A percentile compares a stretch with the other conserved stretches of the same genome.
phyloP scores from a whole-genome alignment of 192 early-diverging fungal genomes.

The Coemansia sp. region DNA sequence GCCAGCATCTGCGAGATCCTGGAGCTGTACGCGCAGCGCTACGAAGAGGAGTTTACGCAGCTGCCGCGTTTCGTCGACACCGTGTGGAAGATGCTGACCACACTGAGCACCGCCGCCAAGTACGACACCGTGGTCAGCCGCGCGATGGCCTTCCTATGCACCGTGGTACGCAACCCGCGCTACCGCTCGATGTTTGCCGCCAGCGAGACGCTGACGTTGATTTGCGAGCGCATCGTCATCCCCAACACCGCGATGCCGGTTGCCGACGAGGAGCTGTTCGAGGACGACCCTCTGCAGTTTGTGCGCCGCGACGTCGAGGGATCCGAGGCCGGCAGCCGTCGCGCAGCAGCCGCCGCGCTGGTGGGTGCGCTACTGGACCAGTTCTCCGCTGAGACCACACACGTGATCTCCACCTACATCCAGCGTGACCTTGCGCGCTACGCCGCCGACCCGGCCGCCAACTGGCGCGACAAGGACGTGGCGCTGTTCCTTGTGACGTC shows the following conservation, averaged over 20 bases:
- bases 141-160: constrained; percentile 85
- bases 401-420: constrained; percentile 78
- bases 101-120: constrained; percentile 66
- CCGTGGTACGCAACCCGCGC: constrained; percentile 74
- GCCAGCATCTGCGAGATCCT: constrained; percentile 91
- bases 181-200: constrained; percentile 74
- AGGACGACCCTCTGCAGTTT: constrained; percentile 95
- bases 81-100: constrained; percentile 85
- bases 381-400: constrained; percentile 82
- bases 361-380: constrained; percentile 88
- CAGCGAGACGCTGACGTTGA: constrained; percentile 67
- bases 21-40: constrained; percentile 84
- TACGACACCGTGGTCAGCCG: constrained; percentile 88
- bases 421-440: constrained; percentile 71
- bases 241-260: constrained; percentile 89
- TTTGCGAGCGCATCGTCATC: constrained; percentile 89
- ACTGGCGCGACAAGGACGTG: constrained; percentile 96
- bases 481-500: constrained; percentile 91
- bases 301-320: constrained; percentile 92
- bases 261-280: constrained; percentile 91
- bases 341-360: constrained; percentile 87
- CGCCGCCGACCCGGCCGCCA: constrained; percentile 59
- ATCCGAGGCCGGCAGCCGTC: constrained; percentile 87
- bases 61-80: constrained; percentile 83
- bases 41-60: constrained; percentile 85